Evolutionary conservation across 2,329 filamentous ascomycete genomes (phyloP).

Genomic region (Colletotrichum scovillei): DNA sequence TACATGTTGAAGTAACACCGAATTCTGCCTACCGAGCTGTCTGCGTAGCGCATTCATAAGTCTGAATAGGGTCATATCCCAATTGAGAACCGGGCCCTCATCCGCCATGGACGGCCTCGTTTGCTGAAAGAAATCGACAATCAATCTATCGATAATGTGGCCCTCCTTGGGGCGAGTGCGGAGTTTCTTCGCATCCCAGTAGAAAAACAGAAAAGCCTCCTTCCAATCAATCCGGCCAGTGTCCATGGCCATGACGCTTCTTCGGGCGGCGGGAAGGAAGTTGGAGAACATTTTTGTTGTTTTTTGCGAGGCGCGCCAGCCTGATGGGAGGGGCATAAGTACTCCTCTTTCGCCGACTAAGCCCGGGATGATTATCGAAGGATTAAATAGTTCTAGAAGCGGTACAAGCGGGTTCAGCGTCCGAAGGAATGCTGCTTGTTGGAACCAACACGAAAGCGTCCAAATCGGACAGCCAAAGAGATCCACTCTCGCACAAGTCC

Average conservation of each 20-base stretch:
- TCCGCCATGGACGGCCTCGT: neutral
- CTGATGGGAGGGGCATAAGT: neutral
- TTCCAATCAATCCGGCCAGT: constrained; percentile 8
- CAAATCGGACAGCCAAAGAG: neutral
- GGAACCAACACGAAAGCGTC: neutral
- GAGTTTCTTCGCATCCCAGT: constrained; percentile 11
- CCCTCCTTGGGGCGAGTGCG: neutral
- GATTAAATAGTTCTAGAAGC: neutral
- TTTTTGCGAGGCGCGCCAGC: neutral
- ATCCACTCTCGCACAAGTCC: neutral
- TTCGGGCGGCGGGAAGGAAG: neutral
- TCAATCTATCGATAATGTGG: neutral
- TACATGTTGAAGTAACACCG: no score
- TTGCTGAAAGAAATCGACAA: neutral
- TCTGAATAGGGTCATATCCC: neutral
- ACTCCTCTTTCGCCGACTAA: neutral
- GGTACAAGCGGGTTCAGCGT: neutral
- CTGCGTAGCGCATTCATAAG: neutral
- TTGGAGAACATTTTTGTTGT: neutral
- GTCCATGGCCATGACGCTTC: neutral
- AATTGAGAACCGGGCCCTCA: neutral
- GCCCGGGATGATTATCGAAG: neutral
- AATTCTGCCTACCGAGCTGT: neutral
- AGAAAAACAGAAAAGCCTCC: constrained; percentile 28
- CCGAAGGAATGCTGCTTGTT: neutral